Evolutionary conservation across 805 yeast species (phyloP), one percentile per base, ranked within the genome.

Genomic region (Blastobotrys mokoenaii): DNA sequence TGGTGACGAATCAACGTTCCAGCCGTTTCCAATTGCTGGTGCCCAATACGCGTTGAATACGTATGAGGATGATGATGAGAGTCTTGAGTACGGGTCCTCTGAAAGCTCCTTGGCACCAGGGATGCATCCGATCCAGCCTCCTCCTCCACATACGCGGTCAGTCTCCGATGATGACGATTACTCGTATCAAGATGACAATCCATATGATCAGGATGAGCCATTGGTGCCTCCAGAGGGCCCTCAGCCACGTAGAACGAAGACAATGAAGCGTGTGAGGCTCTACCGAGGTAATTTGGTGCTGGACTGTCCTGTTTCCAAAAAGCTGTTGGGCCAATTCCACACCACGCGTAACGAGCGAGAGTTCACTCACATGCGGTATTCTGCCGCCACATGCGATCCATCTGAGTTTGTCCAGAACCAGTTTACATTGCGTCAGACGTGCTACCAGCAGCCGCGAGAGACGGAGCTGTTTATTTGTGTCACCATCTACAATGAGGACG

Each of bases 351-450:
- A 66, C 53, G 61, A 66, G 71, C 60, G 89, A 61, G 84, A 90
- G 68, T 83, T 82, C 71, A 72, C 79, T 30, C 86, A 82, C 56
- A 82, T 90, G 90, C 75, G 97, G 62, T 90, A 89, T 64, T 86
- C 93, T 46, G 97, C 96, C 0, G 88, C 85, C 16, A 90, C 97
- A 1, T 83, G 95, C 62, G 94, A 90, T 51, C 97, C 97, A 0
- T 71, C 77, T 9, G 77, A 81, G 45, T 85, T 84, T 58, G 67
- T 64, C 15, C 53, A 55, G 8, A 74, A 74, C 51, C 76, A 79
- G 54, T 93, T 85, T 67, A 80, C 82, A n/a, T 69, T 90, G 29
- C 75, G 98, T 54, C 97, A 88, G 59, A 74, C 77, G 37, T 79
- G 85, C 56, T 90, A 86, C 60, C 67, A 73, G 36, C 80, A 77